Evolutionary conservation across 352 stramenopile genomes (phyloP), one percentile per base, ranked within the genome.

Genomic region (Pythium myriotylum): DNA sequence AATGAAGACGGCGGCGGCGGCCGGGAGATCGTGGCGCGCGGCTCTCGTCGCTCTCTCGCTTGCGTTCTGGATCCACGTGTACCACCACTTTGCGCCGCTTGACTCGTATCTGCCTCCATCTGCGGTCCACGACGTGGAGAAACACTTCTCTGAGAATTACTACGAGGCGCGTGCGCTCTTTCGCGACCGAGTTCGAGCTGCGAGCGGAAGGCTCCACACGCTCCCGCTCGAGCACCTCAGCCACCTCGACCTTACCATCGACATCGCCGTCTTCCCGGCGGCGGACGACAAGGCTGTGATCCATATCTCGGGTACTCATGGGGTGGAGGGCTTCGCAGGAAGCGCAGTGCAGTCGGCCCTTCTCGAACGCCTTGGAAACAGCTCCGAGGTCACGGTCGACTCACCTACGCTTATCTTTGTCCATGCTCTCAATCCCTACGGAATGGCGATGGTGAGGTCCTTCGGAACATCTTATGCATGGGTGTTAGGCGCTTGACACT

Each of bases 361-460:
- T 16, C 40, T 81, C n/a, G 51, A 65, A 40, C 46, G 29, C 22
- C 13, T 54, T 20, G 23, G n/a, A 17, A 41, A 56, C 12, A 29
- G 37, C 16, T 48, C 27, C 20, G 63, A 68, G n/a, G 46, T 54
- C 16, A 17, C 29, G 10, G 5, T 10, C 29, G 29, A 35, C 29
- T 35, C 43, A 2, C 73, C 77, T 1, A 90, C 84, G n/a, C 54
- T 96, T 14, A 63, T 95, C 19, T 73, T 97, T 27, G 69, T 96
- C 1, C 87, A 96, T 65, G 76, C 82, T 0, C 54, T 97, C 3
- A 97, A 97, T 66, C 86, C 89, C 1, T 88, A 76, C 57, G 89
- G 89, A 9, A 92, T 96, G 73, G 65, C 68, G 19, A 69, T 91
- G 70, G 67, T 77, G 47, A 27, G 41, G 3, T 35, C 24, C 49